Conservation (phyloP, 140 eudicot genomes). For the Erigeron philadelphicus region DNA sequence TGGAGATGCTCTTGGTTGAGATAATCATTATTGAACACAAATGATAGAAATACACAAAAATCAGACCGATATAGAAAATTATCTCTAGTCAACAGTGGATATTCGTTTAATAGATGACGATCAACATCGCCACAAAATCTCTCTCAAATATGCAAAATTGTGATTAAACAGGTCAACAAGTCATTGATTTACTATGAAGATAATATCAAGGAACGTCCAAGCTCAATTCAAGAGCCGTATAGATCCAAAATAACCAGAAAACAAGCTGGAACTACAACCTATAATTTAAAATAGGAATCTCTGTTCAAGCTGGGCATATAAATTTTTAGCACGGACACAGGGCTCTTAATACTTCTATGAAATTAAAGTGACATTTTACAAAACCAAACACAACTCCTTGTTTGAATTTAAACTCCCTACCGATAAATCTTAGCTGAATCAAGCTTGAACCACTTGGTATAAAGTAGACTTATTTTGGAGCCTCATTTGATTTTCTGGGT, state of each 20-base stretch:
- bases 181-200: not conserved
- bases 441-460: not conserved
- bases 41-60: not conserved
- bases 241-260: constrained; percentile 9
- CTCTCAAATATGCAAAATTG: no score
- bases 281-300: not conserved
- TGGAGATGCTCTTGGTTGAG: not conserved
- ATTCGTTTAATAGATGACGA: not conserved
- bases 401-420: not conserved
- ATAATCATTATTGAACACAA: not conserved
- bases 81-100: not conserved
- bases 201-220: not conserved
- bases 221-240: not conserved
- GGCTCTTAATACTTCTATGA: not conserved
- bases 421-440: no score
- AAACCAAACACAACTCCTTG: not conserved
- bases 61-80: not conserved
- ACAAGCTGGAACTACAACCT: not conserved
- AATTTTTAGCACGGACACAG: not conserved
- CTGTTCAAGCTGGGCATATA: not conserved
- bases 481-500: no score
- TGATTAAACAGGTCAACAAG: not conserved
- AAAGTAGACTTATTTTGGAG: not conserved
- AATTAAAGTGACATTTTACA: not conserved
- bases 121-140: no score